Base-by-base conservation (phyloP, 352 stramenopile species). In the Phytophthora citricola region DNA sequence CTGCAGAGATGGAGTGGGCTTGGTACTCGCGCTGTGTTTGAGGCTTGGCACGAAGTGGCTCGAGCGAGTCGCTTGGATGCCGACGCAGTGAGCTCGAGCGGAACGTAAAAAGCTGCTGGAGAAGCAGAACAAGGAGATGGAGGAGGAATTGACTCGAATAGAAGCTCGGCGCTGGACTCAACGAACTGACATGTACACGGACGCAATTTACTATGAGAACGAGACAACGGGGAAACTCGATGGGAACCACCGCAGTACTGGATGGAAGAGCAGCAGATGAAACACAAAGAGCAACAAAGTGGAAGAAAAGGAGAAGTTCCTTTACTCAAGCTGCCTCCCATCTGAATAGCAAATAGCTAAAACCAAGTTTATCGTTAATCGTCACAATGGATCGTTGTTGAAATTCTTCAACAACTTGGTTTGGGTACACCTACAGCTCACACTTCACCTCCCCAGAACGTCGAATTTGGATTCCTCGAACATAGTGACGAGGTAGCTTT, bases 171-270 rank as follows among this genome's bases (percentile, higher is more conserved):
- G 71, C 8, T 92, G 83, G 83, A 63, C 76, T 4, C 57, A 76
- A 41, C 75, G 78, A 10, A 70, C 82, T 1, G 83, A 92, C 40
- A 78, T 83, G 69, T 92, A 92, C 62, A 86, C 81, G 11, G 83
- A 92, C 49, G 76, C 62, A 3, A 66, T 90, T 8, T 92, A 89
- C 67, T 92, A 81, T 36, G 77, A 90, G 49, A 76, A 92, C 53
- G 66, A 66, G 5, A 55, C 62, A 53, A 85, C 79, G 6, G 75
- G 6, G 79, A 78, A 49, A 85, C 77, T 15, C 78, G 67, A 49
- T 87, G 70, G 69, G 66, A 78, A 15, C 73, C 83, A n/a, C 81
- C 79, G 1, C 45, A 59, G 40, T 87, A 78, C 59, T 92, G 83
- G 81, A 56, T 76, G 14, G 81, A 90, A 34, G 71, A 87, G 47